Conservation (phyloP, 305 asterid species). For the Solanum chacoense region DNA sequence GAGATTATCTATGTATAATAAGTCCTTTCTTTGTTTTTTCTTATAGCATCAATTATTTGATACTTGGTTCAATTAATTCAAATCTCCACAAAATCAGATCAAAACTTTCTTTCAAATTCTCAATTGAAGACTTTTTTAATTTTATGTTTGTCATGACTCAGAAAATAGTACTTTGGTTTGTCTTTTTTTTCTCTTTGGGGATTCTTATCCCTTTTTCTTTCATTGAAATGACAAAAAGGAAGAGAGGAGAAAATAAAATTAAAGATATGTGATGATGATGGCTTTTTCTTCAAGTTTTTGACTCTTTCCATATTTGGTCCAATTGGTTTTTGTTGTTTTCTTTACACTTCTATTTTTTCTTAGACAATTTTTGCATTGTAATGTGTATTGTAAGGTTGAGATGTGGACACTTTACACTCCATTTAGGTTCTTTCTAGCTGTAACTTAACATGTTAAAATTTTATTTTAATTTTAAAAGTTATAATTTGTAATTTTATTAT, state of each 20-base stretch:
- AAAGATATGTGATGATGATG: background rate
- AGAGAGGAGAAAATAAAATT: background rate
- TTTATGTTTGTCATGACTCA: background rate
- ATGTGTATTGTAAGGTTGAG: background rate
- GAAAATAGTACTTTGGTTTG: conserved; percentile 13
- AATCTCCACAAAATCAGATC: background rate
- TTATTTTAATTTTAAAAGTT: background rate
- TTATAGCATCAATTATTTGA: background rate
- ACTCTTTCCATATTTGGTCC: background rate
- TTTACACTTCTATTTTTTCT: background rate
- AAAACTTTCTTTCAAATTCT: background rate
- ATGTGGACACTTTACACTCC: background rate
- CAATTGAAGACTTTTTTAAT: background rate
- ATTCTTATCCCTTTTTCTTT: background rate
- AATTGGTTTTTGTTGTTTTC: background rate
- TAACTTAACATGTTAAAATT: background rate
- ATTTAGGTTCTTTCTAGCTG: background rate
- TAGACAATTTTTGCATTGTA: background rate
- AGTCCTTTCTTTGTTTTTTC: background rate
- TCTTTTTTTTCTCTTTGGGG: background rate
- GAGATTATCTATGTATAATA: background rate
- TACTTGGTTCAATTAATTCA: background rate
- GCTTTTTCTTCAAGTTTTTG: background rate
- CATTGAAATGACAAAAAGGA: background rate
- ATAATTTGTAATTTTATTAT: background rate